A percentile compares a stretch with the other conserved stretches of the same genome.
These are phyloP conservation scores for Crithidia bombi DNA, from an alignment of 208 protist species.

Conservation along the genomic window DNA sequence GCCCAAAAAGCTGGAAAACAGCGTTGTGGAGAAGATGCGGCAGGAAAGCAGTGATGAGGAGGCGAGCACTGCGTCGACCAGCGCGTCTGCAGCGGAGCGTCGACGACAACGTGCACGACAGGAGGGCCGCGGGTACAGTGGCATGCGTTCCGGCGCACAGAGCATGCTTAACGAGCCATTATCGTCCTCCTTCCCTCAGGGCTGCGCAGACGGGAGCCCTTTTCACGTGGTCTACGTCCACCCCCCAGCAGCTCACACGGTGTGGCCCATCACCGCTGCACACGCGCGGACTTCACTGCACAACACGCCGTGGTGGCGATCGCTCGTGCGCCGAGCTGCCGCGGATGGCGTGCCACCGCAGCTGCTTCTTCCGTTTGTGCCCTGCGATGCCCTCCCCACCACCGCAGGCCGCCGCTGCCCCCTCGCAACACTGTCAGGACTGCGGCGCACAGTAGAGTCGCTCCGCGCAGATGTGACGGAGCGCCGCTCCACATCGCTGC, in stretches of 20 bases:
- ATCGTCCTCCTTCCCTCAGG: not conserved
- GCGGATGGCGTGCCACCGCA: constrained; percentile 14
- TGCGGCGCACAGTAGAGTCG: constrained; percentile 11
- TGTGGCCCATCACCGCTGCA: constrained; percentile 20
- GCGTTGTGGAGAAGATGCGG: not conserved
- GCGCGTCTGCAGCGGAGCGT: constrained; percentile 28
- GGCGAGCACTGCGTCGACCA: not conserved
- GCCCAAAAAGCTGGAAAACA: not conserved
- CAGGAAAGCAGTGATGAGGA: not conserved
- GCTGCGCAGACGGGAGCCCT: constrained; percentile 7
- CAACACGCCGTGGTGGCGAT: constrained; percentile 30
- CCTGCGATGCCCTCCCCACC: constrained; percentile 1
- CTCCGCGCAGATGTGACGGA: constrained; percentile 29
- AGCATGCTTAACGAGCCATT: not conserved
- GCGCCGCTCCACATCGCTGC: constrained; percentile 5
- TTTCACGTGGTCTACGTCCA: constrained; percentile 37
- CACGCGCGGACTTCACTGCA: constrained; percentile 4
- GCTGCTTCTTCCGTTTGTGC: constrained; percentile 27
- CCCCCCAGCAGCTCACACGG: constrained; percentile 6
- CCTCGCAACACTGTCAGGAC: constrained; percentile 25
- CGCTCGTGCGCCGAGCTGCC: constrained; percentile 3
- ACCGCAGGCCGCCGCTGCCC: not conserved
- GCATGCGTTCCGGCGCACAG: not conserved
- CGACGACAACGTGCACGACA: constrained; percentile 32
- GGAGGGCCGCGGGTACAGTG: constrained; percentile 32